These are phyloP conservation scores for Bondarzewia mesenterica DNA, from an alignment of 1,284 basidiomycete genomes.

Conservation along the genomic window DNA sequence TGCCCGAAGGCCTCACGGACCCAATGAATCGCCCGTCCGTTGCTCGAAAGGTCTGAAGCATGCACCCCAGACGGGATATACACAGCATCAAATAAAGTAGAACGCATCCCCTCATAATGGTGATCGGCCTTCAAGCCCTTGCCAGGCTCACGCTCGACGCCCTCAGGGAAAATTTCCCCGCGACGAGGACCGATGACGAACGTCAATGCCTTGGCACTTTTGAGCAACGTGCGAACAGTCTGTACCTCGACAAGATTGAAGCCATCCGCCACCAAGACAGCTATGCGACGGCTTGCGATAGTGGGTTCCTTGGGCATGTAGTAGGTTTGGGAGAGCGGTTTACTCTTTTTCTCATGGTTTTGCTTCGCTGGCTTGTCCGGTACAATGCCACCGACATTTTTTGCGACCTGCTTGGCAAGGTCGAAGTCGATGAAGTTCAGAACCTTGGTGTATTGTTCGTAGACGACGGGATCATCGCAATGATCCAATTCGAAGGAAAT, in stretches of 20 bases:
- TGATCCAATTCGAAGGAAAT: conserved; percentile 76
- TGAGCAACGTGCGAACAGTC: conserved; percentile 45
- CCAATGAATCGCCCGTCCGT: conserved; percentile 61
- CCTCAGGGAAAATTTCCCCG: conserved; percentile 43
- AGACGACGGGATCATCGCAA: conserved; percentile 68
- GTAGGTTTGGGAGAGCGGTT: conserved; percentile 52
- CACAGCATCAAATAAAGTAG: conserved; percentile 74
- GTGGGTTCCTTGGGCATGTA: conserved; percentile 56
- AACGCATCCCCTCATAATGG: conserved; percentile 69
- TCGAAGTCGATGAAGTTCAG: conserved; percentile 65
- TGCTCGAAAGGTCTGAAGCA: conserved; percentile 42
- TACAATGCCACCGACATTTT: conserved; percentile 51
- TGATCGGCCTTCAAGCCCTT: conserved; percentile 49
- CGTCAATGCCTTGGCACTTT: conserved; percentile 37
- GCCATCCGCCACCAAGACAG: conserved; percentile 67
- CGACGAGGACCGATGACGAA: conserved; percentile 66
- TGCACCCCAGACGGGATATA: conserved; percentile 61
- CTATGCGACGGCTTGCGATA: conserved; percentile 61
- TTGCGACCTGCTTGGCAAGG: conserved; percentile 58
- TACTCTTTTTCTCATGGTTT: conserved; percentile 51
- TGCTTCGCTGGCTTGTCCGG: conserved; percentile 36
- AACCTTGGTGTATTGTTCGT: conserved; percentile 54
- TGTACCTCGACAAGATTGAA: conserved; percentile 55
- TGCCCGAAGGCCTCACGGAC: conserved; percentile 75
- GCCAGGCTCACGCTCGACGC: conserved; percentile 23